A percentile compares a stretch with the other conserved stretches of the same genome.
Evolutionary conservation across 345 rosid species (phyloP).

Genomic region (Eucalyptus cladocalyx): DNA sequence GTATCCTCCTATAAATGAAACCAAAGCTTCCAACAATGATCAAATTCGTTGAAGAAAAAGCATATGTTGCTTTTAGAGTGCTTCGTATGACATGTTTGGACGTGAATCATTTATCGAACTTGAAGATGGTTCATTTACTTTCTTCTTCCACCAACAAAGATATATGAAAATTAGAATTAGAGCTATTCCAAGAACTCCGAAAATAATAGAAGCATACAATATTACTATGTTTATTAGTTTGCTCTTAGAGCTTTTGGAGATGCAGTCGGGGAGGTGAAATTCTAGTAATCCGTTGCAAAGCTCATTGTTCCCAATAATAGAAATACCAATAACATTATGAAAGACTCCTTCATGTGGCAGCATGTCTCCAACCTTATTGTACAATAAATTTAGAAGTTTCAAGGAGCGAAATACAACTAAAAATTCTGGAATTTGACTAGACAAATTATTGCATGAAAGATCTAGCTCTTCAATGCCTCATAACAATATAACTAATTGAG

Average conservation of each 20-base stretch:
- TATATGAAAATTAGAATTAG: rapidly evolving
- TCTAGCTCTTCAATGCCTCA: not conserved
- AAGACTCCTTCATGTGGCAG: not conserved
- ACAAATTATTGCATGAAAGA: not conserved
- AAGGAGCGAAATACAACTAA: not conserved
- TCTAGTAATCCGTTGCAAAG: rapidly evolving
- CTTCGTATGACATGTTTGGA: rapidly evolving
- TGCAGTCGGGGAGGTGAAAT: not conserved
- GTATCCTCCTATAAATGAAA: not conserved
- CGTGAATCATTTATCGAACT: not conserved
- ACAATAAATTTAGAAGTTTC: not conserved
- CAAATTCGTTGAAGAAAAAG: not conserved
- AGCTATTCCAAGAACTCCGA: not conserved
- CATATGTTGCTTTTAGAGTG: not conserved
- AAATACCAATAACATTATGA: not conserved
- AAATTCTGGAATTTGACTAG: not conserved
- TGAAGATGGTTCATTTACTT: not conserved
- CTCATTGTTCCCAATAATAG: not conserved
- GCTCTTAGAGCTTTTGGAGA: not conserved
- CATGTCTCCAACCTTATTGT: not conserved
- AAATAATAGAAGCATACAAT: not conserved
- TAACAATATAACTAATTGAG: not conserved
- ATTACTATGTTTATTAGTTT: rapidly evolving
- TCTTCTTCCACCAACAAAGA: not conserved
- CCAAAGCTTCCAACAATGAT: not conserved